Conservation (phyloP, 2,329 filamentous ascomycete genomes). For the Arthrobotrys musiformis region DNA sequence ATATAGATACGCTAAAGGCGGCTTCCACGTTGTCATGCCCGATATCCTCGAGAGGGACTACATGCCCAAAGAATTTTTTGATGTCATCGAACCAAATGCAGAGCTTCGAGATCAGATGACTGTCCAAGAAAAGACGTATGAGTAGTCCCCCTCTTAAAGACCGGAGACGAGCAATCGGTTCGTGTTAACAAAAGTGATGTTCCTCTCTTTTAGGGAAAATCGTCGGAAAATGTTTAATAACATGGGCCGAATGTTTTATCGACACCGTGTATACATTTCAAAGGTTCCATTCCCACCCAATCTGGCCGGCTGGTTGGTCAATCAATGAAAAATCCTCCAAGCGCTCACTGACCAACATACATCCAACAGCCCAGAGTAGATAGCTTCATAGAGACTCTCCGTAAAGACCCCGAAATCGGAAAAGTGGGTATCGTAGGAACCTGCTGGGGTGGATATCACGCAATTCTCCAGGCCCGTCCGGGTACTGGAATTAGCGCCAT, state of each 20-base stretch:
- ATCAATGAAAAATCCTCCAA: background rate
- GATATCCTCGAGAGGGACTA: conserved; percentile 48
- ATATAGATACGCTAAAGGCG: conserved; percentile 42
- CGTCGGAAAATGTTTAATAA: too few species aligned
- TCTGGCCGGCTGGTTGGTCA: too few species aligned
- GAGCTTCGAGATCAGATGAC: conserved; percentile 40
- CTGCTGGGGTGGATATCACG: conserved; percentile 52
- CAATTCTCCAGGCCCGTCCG: conserved; percentile 39
- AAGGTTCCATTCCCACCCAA: conserved; percentile 23
- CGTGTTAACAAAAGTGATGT: background rate
- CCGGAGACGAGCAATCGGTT: too few species aligned
- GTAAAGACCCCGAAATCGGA: conserved; percentile 28
- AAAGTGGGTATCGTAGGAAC: conserved; percentile 48
- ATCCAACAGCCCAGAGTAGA: conserved; percentile 36
- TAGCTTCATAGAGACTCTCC: conserved; percentile 25
- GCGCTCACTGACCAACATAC: background rate
- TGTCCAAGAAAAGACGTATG: conserved; percentile 38
- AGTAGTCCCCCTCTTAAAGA: background rate
- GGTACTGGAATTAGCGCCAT: conserved; percentile 34
- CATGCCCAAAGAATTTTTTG: conserved; percentile 36
- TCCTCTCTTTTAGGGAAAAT: conserved; percentile 3
- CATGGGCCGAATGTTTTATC: conserved; percentile 37
- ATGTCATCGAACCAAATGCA: conserved; percentile 45
- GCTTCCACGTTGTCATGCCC: conserved; percentile 43
- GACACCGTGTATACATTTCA: conserved; percentile 43